Evolutionary conservation across 495 filamentous ascomycete species (phyloP).

Genomic region (Bacidia rubella): DNA sequence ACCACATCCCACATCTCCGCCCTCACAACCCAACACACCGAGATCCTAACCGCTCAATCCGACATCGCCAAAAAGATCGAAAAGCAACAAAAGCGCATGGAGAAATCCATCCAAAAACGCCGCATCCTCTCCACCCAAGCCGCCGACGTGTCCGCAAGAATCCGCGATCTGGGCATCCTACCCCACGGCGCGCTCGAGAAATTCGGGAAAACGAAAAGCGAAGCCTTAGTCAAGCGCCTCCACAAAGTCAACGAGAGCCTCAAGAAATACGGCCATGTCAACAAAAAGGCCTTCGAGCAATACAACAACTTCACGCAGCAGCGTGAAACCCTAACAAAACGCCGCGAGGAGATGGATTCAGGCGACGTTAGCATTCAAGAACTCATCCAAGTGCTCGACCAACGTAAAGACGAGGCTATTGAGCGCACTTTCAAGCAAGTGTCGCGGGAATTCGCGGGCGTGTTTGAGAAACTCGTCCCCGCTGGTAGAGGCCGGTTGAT

Average conservation of each 20-base stretch:
- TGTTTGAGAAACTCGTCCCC: constrained; percentile 91
- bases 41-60: constrained; percentile 54
- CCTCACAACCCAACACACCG: constrained; percentile 48
- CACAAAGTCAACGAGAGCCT: constrained; percentile 87
- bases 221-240: constrained; percentile 68
- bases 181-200: constrained; percentile 91
- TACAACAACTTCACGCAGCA: constrained; percentile 94
- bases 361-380: constrained; percentile 77
- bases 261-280: constrained; percentile 94
- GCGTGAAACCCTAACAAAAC: constrained; percentile 66
- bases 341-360: constrained; percentile 70
- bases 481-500: constrained; percentile 82
- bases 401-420: constrained; percentile 83
- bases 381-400: constrained; percentile 81
- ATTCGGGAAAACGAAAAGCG: constrained; percentile 66
- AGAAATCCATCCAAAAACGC: constrained; percentile 80
- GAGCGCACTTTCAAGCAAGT: constrained; percentile 98
- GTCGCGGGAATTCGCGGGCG: constrained; percentile 73
- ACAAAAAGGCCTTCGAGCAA: constrained; percentile 99
- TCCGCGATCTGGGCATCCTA: constrained; percentile 82
- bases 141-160: constrained; percentile 69
- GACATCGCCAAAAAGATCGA: constrained; percentile 72
- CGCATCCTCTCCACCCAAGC: constrained; percentile 61
- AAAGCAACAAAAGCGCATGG: constrained; percentile 78
- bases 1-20: constrained; percentile 43